Evolutionary conservation across 2,329 filamentous ascomycete genomes (phyloP).

Genomic region (Hymenotorrendiella dingleyae): DNA sequence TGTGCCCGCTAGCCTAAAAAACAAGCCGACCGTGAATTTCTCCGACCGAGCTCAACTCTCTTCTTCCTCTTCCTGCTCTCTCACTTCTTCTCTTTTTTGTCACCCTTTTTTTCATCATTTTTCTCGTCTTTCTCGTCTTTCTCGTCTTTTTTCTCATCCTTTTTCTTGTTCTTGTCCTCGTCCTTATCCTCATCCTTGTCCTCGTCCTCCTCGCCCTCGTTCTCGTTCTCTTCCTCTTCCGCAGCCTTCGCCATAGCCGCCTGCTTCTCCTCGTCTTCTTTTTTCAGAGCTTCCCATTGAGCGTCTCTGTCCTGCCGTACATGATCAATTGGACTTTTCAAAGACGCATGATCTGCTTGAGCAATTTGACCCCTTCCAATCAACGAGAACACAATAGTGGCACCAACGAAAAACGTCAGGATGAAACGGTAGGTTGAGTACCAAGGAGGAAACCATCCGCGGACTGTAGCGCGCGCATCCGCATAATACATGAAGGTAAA

Average conservation of each 20-base stretch:
- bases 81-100: conserved; percentile 12
- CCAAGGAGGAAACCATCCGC: conserved; percentile 79
- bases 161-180: conserved; percentile 10
- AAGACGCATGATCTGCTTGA: conserved; percentile 18
- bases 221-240: conserved; percentile 8
- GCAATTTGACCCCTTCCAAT: conserved; percentile 68
- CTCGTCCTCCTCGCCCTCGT: conserved; percentile 11
- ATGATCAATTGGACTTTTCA: conserved; percentile 27
- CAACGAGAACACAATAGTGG: conserved; percentile 72
- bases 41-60: too few species aligned
- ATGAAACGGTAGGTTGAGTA: conserved; percentile 88
- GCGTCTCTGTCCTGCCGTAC: conserved; percentile 24
- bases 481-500: conserved; percentile 84
- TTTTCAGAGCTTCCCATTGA: conserved; percentile 27
- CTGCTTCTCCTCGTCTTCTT: conserved; percentile 25
- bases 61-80: background rate
- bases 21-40: too few species aligned
- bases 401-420: conserved; percentile 81
- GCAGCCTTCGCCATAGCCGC: conserved; percentile 7
- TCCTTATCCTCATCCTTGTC: conserved; percentile 8
- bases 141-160: conserved; percentile 10
- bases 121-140: background rate
- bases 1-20: too few species aligned
- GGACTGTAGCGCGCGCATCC: conserved; percentile 65
- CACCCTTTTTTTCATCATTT: conserved; percentile 8